Evolutionary conservation across 768 basidiomycete genomes (phyloP).

Genomic region (Sistotremastrum suecicum): DNA sequence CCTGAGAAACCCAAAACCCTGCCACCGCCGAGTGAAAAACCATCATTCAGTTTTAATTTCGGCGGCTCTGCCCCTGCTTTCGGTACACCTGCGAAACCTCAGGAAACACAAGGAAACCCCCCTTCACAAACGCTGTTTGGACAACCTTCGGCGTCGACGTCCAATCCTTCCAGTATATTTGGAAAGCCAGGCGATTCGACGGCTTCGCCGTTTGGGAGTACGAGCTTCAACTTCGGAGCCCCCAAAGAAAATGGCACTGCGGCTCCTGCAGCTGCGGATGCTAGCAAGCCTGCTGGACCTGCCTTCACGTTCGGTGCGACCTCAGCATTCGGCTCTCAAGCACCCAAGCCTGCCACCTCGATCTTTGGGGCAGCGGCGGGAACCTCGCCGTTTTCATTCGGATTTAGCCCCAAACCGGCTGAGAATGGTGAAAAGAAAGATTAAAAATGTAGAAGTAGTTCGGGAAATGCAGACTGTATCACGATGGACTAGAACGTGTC

Average conservation of each 20-base stretch:
- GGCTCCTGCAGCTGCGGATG: slow-evolving; percentile 7
- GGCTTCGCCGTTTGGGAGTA: slow-evolving; percentile 12
- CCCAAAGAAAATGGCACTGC: too few relatives aligned
- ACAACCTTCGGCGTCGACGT: slow-evolving; percentile 3
- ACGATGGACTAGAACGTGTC: too few relatives aligned
- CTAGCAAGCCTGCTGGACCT: slow-evolving; percentile 5
- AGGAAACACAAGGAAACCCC: not conserved
- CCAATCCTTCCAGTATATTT: slow-evolving; percentile 10
- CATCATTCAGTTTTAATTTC: slow-evolving; percentile 2
- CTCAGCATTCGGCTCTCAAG: too few relatives aligned
- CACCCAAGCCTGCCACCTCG: too few relatives aligned
- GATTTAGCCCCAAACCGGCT: too few relatives aligned
- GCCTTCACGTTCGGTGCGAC: slow-evolving; percentile 2
- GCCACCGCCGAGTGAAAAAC: not conserved
- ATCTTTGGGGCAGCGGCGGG: too few relatives aligned
- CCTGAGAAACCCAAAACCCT: not conserved
- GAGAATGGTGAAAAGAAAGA: too few relatives aligned
- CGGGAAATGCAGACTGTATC: too few relatives aligned
- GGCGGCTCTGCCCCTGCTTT: not conserved
- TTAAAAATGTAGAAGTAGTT: too few relatives aligned
- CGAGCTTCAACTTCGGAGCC: slow-evolving; percentile 26
- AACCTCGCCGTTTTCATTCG: too few relatives aligned
- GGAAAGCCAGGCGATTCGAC: slow-evolving; percentile 10
- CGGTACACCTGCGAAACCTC: not conserved
- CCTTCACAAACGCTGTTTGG: slow-evolving; percentile 11